Percentiles rank a stretch among this genome's conserved stretches.
Conservation (phyloP, 805 yeast genomes). For the Suhomyces sp. region DNA sequence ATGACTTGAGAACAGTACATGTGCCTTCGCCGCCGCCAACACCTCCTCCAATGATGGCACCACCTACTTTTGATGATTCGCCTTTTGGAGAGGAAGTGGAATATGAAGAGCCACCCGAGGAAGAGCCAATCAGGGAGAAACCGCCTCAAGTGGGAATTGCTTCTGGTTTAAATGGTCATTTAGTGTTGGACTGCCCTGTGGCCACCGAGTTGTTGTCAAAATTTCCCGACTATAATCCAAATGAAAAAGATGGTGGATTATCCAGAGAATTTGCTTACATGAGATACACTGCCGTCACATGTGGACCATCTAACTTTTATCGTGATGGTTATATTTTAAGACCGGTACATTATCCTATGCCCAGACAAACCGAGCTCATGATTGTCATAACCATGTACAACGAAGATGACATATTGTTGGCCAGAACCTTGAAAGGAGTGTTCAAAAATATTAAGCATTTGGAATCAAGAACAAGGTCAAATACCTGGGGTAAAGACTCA, state of each 20-base stretch:
- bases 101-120: conserved; percentile 32
- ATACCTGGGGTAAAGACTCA: conserved; percentile 48
- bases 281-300: conserved; percentile 64
- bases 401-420: conserved; percentile 61
- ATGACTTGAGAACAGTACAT: conserved; percentile 34
- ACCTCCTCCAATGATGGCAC: conserved; percentile 11
- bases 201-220: conserved; percentile 59
- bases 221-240: conserved; percentile 37
- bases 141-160: conserved; percentile 36
- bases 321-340: conserved; percentile 55
- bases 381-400: conserved; percentile 65
- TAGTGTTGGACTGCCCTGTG: conserved; percentile 86
- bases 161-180: conserved; percentile 57
- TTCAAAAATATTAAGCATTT: conserved; percentile 63
- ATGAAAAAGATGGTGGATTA: conserved; percentile 37
- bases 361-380: conserved; percentile 58
- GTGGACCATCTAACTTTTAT: conserved; percentile 65
- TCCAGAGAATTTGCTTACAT: conserved; percentile 57
- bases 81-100: conserved; percentile 29
- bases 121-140: conserved; percentile 29
- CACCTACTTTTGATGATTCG: conserved; percentile 15
- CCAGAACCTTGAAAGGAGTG: conserved; percentile 61
- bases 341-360: conserved; percentile 50
- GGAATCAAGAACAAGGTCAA: conserved; percentile 43
- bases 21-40: conserved; percentile 22